A percentile compares a stretch with the other conserved stretches of the same genome.
These are phyloP conservation scores for Rhodotorula sp. DNA, from an alignment of 1,284 basidiomycete genomes.

Conservation along the genomic window DNA sequence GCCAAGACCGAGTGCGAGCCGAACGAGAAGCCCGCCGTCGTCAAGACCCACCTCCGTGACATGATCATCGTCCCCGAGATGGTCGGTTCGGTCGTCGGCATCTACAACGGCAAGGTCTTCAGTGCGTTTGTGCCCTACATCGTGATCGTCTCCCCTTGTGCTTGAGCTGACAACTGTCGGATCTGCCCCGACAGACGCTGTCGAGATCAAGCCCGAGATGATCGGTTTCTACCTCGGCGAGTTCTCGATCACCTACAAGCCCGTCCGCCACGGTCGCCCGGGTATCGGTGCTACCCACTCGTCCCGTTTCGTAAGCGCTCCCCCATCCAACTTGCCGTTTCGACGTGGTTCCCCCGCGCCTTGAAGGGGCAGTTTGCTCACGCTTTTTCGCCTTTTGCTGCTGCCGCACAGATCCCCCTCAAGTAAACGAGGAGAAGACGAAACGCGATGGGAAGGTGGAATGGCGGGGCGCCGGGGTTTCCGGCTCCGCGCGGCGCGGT, in stretches of 20 bases:
- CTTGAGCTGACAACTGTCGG: neutral
- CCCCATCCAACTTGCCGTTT: constrained; percentile 47
- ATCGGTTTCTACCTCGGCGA: constrained; percentile 98
- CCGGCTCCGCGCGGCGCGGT: too few relatives aligned
- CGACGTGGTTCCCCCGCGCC: too few relatives aligned
- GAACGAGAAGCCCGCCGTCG: constrained; percentile 96
- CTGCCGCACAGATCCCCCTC: constrained; percentile 34
- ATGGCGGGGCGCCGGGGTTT: too few relatives aligned
- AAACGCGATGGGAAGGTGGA: too few relatives aligned
- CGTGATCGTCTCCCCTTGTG: neutral
- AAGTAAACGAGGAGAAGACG: constrained; percentile 24
- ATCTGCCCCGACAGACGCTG: constrained; percentile 47
- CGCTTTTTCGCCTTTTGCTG: neutral
- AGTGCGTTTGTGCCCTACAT: constrained; percentile 18
- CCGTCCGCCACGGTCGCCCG: constrained; percentile 98
- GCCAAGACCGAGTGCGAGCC: constrained; percentile 98
- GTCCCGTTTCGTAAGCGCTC: constrained; percentile 56
- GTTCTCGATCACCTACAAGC: constrained; percentile 79
- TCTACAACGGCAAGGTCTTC: constrained; percentile 92
- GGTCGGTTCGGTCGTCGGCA: constrained; percentile 94
- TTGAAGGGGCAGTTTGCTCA: too few relatives aligned
- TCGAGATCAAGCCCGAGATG: constrained; percentile 99
- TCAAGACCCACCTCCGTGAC: constrained; percentile 99
- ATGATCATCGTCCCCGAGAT: constrained; percentile 99
- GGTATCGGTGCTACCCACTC: constrained; percentile 79